Percentiles rank a stretch among this genome's conserved stretches.
These are phyloP conservation scores for Bertia moriformis DNA, from an alignment of 2,329 filamentous ascomycete species.

Conservation along the genomic window DNA sequence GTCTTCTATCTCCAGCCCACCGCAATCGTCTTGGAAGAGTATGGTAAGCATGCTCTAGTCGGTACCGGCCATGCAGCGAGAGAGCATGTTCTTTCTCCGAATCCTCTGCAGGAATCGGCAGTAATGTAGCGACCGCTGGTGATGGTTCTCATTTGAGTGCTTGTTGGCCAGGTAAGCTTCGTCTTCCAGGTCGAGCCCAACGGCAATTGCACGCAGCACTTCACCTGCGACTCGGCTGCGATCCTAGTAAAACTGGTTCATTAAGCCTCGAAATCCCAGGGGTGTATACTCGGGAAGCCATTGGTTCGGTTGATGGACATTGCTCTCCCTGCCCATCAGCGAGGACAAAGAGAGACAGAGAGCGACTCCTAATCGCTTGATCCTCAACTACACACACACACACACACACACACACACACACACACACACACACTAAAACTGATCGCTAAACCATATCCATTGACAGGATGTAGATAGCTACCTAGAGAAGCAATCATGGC, in stretches of 20 bases:
- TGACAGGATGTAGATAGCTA: too few species aligned
- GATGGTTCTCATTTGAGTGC: constrained; percentile 24
- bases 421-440: too few species aligned
- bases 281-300: constrained; percentile 20
- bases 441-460: too few species aligned
- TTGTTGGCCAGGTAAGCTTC: constrained; percentile 18
- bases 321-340: constrained; percentile 3
- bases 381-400: too few species aligned
- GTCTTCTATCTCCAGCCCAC: constrained; percentile 27
- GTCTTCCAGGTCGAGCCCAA: constrained; percentile 21
- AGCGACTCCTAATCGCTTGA: too few species aligned
- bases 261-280: constrained; percentile 20
- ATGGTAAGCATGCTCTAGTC: constrained; percentile 30
- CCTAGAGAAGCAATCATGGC: too few species aligned
- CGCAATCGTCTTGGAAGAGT: constrained; percentile 29
- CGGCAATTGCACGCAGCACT: constrained; percentile 12
- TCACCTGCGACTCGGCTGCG: constrained; percentile 18
- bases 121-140: not conserved
- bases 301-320: constrained; percentile 20
- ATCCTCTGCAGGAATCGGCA: not conserved
- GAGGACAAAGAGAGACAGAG: too few species aligned
- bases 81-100: constrained; percentile 22
- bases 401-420: too few species aligned
- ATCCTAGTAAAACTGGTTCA: constrained; percentile 24
- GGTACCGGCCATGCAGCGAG: constrained; percentile 30